Evolutionary conservation across 441 rosid genomes (phyloP).

Genomic region (Aleurites moluccanus): DNA sequence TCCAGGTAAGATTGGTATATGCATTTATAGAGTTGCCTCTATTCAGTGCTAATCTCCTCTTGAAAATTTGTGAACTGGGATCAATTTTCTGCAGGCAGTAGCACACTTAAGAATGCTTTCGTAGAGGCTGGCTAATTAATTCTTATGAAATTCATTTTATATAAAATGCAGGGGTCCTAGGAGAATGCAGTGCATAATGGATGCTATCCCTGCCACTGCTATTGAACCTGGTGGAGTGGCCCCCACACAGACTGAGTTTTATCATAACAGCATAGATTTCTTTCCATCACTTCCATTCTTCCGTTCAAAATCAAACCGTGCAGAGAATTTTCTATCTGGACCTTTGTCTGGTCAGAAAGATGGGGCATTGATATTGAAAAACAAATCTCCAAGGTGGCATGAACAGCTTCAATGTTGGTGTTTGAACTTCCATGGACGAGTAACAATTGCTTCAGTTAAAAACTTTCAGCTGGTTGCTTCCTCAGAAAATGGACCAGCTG

Average conservation of each 20-base stretch:
- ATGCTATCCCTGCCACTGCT: slow-evolving; percentile 76
- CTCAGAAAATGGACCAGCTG: slow-evolving; percentile 53
- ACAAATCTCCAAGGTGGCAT: slow-evolving; percentile 96
- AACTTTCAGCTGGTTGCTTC: slow-evolving; percentile 97
- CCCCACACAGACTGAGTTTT: slow-evolving; percentile 84
- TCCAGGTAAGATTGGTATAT: slow-evolving; percentile 57
- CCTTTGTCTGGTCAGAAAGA: slow-evolving; percentile 49
- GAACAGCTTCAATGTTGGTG: slow-evolving; percentile 99
- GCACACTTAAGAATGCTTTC: not conserved
- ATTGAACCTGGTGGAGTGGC: slow-evolving; percentile 83
- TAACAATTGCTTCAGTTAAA: slow-evolving; percentile 93
- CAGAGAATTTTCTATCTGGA: slow-evolving; percentile 52
- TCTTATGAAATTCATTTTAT: not conserved
- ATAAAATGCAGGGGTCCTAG: slow-evolving; percentile 74
- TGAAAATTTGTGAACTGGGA: not conserved
- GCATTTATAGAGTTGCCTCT: not conserved
- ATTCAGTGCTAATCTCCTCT: not conserved
- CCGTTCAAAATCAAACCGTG: slow-evolving; percentile 67
- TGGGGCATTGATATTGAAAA: slow-evolving; percentile 61
- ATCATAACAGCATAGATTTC: slow-evolving; percentile 49
- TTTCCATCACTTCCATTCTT: slow-evolving; percentile 70
- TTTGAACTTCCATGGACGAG: slow-evolving; percentile 94
- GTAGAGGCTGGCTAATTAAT: slow-evolving; percentile 10
- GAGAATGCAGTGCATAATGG: slow-evolving; percentile 92
- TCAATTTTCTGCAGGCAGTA: not conserved